Percentiles rank a stretch among this genome's conserved stretches.
These are phyloP conservation scores for Cladobotryum mycophilum DNA, from an alignment of 2,329 filamentous ascomycete genomes.

Conservation along the genomic window DNA sequence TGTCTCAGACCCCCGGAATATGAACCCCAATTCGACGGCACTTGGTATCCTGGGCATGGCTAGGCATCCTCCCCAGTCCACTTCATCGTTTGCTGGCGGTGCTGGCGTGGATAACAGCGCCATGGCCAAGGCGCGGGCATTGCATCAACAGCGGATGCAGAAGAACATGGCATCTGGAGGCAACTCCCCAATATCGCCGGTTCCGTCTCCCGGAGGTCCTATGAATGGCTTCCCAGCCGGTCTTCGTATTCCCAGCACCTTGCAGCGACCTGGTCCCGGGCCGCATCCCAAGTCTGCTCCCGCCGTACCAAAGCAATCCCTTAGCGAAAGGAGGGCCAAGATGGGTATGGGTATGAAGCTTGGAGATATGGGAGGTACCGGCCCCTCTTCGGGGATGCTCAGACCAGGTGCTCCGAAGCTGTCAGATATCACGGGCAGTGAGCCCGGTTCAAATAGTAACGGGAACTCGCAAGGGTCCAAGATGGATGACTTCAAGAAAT, in stretches of 20 bases:
- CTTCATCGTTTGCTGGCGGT: conserved; percentile 29
- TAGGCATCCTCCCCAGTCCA: conserved; percentile 43
- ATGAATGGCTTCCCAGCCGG: conserved; percentile 36
- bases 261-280: conserved; percentile 41
- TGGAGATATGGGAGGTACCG: conserved; percentile 40
- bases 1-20: conserved; percentile 53
- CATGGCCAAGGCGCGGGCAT: conserved; percentile 42
- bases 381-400: conserved; percentile 20
- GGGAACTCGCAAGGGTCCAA: conserved; percentile 39
- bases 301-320: conserved; percentile 46
- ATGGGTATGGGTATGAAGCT: conserved; percentile 47
- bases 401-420: conserved; percentile 36
- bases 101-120: conserved; percentile 33
- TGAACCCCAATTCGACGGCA: conserved; percentile 80
- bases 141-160: conserved; percentile 41
- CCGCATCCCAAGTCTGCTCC: conserved; percentile 50
- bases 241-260: conserved; percentile 34
- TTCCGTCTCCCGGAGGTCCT: conserved; percentile 21
- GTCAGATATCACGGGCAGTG: conserved; percentile 32
- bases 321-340: conserved; percentile 60
- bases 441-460: conserved; percentile 8
- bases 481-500: conserved; percentile 62
- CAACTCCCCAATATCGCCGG: conserved; percentile 25
- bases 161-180: conserved; percentile 32
- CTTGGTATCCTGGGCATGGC: conserved; percentile 67